phyloP scores from a whole-genome alignment of 805 yeast genomes.

The Spathaspora hagerdaliae region DNA sequence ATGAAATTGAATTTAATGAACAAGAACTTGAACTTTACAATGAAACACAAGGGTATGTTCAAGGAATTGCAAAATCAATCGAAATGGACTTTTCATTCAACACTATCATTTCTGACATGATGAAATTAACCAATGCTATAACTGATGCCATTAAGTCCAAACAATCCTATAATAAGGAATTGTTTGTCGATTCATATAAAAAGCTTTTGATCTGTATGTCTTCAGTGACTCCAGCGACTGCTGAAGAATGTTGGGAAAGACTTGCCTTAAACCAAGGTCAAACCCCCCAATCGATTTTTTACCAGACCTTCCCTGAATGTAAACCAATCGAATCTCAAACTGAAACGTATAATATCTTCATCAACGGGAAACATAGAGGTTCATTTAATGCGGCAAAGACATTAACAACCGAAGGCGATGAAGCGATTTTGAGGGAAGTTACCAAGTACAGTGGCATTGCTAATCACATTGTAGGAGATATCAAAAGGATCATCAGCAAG shows the following conservation, averaged over 20 bases:
- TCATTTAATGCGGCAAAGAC: constrained; percentile 32
- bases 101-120: constrained; percentile 83
- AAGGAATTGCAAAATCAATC: constrained; percentile 56
- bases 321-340: constrained; percentile 37
- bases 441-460: constrained; percentile 29
- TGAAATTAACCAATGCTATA: constrained; percentile 63
- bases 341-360: constrained; percentile 52
- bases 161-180: constrained; percentile 24
- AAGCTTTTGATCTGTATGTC: constrained; percentile 61
- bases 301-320: constrained; percentile 61
- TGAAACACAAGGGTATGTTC: constrained; percentile 44
- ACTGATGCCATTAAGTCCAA: constrained; percentile 32
- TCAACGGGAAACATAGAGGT: constrained; percentile 69
- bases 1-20: constrained; percentile 25
- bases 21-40: constrained; percentile 58
- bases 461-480: constrained; percentile 38
- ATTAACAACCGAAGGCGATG: constrained; percentile 31
- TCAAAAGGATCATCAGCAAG: constrained; percentile 56
- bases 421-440: constrained; percentile 33
- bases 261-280: constrained; percentile 9
- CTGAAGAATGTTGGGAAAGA: constrained; percentile 78
- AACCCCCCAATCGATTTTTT: constrained; percentile 48
- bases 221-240: constrained; percentile 77
- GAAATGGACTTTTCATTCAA: constrained; percentile 61
- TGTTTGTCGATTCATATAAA: constrained; percentile 48